Conservation (phyloP, 257 asterid genomes). For the Gardenia jasminoides region DNA sequence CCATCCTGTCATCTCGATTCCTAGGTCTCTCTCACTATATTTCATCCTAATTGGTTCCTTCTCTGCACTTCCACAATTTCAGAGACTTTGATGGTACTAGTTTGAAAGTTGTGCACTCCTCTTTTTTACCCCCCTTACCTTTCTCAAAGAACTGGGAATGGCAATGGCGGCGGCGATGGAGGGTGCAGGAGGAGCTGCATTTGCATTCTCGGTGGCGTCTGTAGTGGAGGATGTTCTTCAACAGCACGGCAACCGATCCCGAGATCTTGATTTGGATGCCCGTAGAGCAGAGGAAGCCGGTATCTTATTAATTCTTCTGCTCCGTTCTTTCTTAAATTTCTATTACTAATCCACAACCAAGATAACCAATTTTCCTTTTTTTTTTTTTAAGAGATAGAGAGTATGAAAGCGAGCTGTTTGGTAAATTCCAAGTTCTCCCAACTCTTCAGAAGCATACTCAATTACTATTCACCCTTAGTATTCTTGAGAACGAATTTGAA, state of each 20-base stretch:
- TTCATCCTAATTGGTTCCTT: neutral
- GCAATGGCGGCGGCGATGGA: constrained; percentile 38
- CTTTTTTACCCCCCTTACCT: neutral
- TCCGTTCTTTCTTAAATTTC: neutral
- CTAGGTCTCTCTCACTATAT: neutral
- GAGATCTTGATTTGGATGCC: constrained; percentile 80
- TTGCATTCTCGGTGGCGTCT: constrained; percentile 77
- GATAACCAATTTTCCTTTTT: too few species aligned
- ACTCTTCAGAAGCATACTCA: neutral
- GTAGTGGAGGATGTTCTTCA: constrained; percentile 95
- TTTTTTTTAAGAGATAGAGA: neutral
- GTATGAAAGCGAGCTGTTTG: neutral
- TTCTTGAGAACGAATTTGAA: neutral
- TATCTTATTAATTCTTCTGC: constrained; percentile 25
- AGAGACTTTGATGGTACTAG: constrained; percentile 16
- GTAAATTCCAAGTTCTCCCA: neutral
- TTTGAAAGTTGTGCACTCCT: constrained; percentile 14
- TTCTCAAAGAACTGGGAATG: constrained; percentile 29
- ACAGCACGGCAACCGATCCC: constrained; percentile 75
- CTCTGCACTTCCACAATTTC: constrained; percentile 5
- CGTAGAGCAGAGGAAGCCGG: constrained; percentile 97
- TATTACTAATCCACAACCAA: neutral
- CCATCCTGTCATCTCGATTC: neutral
- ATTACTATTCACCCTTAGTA: neutral
- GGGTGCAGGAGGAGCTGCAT: constrained; percentile 37